Evolutionary conservation across 2,329 filamentous ascomycete species (phyloP).

Genomic region (Aspergillus nomiae): DNA sequence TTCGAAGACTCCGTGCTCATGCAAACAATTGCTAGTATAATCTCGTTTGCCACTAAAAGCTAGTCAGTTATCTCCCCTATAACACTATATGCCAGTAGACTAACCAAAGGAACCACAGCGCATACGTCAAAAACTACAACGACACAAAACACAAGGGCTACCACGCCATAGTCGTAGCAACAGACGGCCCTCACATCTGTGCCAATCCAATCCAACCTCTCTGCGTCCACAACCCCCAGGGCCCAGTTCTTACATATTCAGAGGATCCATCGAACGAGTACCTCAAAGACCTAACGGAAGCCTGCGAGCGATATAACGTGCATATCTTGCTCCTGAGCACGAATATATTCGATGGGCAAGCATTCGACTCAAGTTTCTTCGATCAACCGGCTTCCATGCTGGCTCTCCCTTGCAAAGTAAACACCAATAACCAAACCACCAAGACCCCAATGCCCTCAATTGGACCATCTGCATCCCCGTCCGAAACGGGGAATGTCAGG

Average conservation of each 20-base stretch:
- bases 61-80: background rate
- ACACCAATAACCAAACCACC: background rate
- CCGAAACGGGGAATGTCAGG: background rate
- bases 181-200: background rate
- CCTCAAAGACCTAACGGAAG: background rate
- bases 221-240: background rate
- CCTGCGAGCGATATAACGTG: background rate
- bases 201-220: background rate
- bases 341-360: background rate
- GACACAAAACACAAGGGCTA: background rate
- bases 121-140: background rate
- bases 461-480: background rate
- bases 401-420: background rate
- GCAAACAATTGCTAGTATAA: background rate
- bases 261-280: background rate
- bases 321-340: background rate
- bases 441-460: background rate
- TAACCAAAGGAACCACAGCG: background rate
- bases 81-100: background rate
- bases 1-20: background rate
- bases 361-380: background rate
- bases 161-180: background rate
- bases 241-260: background rate
- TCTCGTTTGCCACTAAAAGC: background rate
- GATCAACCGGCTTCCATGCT: background rate